phyloP scores from a whole-genome alignment of 176 grass and related monocot genomes.

The Triticum timopheevii region DNA sequence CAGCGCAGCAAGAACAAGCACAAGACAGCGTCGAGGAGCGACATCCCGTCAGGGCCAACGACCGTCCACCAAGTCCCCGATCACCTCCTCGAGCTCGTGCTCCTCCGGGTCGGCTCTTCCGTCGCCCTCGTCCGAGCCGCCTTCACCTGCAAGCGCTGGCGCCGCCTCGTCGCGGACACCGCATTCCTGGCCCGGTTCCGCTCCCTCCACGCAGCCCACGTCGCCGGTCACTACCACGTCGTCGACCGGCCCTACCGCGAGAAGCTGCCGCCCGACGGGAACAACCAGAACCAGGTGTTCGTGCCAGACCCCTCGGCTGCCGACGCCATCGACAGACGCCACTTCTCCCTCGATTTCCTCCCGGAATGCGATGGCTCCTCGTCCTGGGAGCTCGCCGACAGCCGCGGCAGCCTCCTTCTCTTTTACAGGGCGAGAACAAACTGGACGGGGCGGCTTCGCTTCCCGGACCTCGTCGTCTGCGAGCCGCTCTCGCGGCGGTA shows the following conservation, averaged over 20 bases:
- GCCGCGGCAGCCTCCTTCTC: neutral
- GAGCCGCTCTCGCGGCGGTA: slow-evolving; percentile 9
- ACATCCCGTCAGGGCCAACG: neutral
- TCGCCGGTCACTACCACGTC: neutral
- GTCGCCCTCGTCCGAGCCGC: neutral
- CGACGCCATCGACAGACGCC: neutral
- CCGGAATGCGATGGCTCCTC: neutral
- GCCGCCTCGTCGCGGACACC: neutral
- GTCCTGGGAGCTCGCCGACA: slow-evolving; percentile 8
- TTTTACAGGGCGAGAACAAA: neutral
- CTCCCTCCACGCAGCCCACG: neutral
- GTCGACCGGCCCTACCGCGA: slow-evolving; percentile 1
- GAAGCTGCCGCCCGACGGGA: neutral
- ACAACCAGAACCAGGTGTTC: neutral
- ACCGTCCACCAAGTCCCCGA: slow-evolving; percentile 6
- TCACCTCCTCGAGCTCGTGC: slow-evolving; percentile 10
- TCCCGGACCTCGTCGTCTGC: neutral
- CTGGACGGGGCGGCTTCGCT: neutral
- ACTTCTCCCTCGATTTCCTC: slow-evolving; percentile 13
- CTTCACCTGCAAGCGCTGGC: neutral
- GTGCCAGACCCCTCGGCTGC: neutral
- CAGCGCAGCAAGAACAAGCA: neutral
- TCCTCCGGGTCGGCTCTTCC: neutral
- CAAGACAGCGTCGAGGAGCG: neutral
- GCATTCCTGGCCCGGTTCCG: neutral